Evolutionary conservation across 2,329 filamentous ascomycete species (phyloP), one percentile per base, ranked within the genome.

Genomic region (Neurospora sp.): DNA sequence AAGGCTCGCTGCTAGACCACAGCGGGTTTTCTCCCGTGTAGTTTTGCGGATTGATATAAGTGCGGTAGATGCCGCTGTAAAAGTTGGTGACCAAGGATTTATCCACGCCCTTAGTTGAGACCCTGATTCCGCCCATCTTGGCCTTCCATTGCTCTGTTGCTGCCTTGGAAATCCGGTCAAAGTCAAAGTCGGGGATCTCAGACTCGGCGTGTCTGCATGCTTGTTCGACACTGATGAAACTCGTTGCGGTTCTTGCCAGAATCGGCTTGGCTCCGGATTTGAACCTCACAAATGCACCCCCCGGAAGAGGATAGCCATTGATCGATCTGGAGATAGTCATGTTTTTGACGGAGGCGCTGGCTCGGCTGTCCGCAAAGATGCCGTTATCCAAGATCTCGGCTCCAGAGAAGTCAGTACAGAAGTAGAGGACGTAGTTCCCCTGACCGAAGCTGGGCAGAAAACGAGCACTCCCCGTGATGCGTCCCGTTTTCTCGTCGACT

Each of bases 1-100:
- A 93, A 0, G 90, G 90, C 76, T 91, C 89, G 1, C 81, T 81
- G 58, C 85, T 89, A 1, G 85, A 73, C 89, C 90, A 93, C 0
- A 88, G 76, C 2, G 89, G 89, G 69, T 92, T 93, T 76, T 93
- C 90, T 0, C 89, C 89, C 0, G 90, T 92, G 74, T 91, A 92
- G 74, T 92, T 90, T 74, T 92, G 90, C 2, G 90, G 90, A 68
- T 87, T 90, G 71, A 92, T 87, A 85, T 92, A 87, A 3, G 87
- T 85, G n/a, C 90, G 83, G 76, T 93, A 93, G n/a, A 89, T 83
- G 2, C 89, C 90, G 62, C 88, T 91, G 83, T 90, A 92, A 74
- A 93, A 91, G 19, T 87, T 85, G n/a, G 78, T 87, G 70, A 89
- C 81, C 1, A 90, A 76, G 0, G 85, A 84, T 9, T 81, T 76